Evolutionary conservation across 805 yeast genomes (phyloP).

Genomic region (Candida nitratophila): DNA sequence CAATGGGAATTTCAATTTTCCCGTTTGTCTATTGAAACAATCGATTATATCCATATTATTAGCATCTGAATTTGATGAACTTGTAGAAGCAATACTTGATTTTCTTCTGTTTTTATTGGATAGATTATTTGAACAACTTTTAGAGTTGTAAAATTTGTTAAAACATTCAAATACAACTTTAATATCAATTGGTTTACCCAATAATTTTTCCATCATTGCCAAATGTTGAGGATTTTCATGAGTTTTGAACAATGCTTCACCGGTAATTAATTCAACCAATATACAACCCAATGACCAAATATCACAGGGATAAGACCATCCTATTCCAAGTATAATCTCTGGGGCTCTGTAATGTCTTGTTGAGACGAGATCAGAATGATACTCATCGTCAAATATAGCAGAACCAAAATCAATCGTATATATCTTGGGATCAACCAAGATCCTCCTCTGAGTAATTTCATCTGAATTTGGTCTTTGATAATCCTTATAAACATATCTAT

Average conservation of each 20-base stretch:
- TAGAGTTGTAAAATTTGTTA: slow-evolving; percentile 10
- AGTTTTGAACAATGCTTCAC: slow-evolving; percentile 90
- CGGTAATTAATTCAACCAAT: slow-evolving; percentile 82
- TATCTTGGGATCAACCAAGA: slow-evolving; percentile 71
- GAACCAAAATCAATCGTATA: slow-evolving; percentile 96
- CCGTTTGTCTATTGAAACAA: slow-evolving; percentile 24
- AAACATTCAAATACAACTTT: slow-evolving; percentile 26
- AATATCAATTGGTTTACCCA: slow-evolving; percentile 45
- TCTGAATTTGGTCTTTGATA: slow-evolving; percentile 19
- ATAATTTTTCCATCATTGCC: slow-evolving; percentile 86
- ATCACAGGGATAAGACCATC: slow-evolving; percentile 97
- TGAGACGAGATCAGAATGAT: slow-evolving; percentile 85
- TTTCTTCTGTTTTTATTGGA: slow-evolving; percentile 5
- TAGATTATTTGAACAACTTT: slow-evolving; percentile 6
- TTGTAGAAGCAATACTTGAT: too few species aligned
- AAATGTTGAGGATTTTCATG: slow-evolving; percentile 92
- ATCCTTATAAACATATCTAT: slow-evolving; percentile 33
- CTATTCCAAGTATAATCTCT: slow-evolving; percentile 87
- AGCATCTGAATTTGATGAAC: neutral
- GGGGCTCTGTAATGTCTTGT: slow-evolving; percentile 98
- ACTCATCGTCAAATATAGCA: slow-evolving; percentile 90
- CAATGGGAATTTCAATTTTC: slow-evolving; percentile 28
- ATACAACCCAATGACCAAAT: slow-evolving; percentile 97
- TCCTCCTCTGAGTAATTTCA: slow-evolving; percentile 23
- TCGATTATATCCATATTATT: slow-evolving; percentile 16